phyloP scores from a whole-genome alignment of 371 early-diverging fungal species.

The Apophysomyces ossiformis region DNA sequence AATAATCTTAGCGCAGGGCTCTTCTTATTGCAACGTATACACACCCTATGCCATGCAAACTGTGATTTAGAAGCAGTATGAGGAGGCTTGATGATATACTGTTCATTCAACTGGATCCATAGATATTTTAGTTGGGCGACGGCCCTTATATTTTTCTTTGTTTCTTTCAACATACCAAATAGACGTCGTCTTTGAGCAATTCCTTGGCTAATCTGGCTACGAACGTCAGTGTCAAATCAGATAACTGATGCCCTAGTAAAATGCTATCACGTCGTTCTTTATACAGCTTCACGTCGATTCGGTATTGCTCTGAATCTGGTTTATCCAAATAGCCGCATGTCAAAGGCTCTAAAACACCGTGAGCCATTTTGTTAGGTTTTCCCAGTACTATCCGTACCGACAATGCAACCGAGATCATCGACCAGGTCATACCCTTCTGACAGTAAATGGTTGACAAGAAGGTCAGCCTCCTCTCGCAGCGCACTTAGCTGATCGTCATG shows the following conservation, averaged over 20 bases:
- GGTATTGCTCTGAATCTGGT: constrained; percentile 23
- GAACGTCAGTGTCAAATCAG: constrained; percentile 34
- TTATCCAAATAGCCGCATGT: constrained; percentile 53
- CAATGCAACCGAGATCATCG: constrained; percentile 53
- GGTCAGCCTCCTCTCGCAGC: constrained; percentile 53
- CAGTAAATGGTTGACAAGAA: constrained; percentile 53
- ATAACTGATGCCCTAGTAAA: constrained; percentile 8
- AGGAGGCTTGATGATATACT: constrained; percentile 68
- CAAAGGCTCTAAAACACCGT: constrained; percentile 42
- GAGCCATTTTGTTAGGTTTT: neutral
- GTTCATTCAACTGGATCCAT: constrained; percentile 55
- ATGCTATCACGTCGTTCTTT: constrained; percentile 34
- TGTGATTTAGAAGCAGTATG: constrained; percentile 26
- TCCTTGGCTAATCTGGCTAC: constrained; percentile 41
- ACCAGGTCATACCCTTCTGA: constrained; percentile 49
- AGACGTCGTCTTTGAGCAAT: constrained; percentile 29
- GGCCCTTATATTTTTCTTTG: neutral
- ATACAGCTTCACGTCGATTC: constrained; percentile 30
- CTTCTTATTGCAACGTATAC: neutral
- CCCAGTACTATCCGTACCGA: constrained; percentile 31
- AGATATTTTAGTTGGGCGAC: neutral
- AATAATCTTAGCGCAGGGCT: neutral
- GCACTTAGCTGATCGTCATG: constrained; percentile 26
- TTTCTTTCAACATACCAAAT: constrained; percentile 17
- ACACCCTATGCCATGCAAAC: constrained; percentile 63